These are phyloP conservation scores for Cordyceps militaris DNA, from an alignment of 2,329 filamentous ascomycete genomes.

Conservation along the genomic window DNA sequence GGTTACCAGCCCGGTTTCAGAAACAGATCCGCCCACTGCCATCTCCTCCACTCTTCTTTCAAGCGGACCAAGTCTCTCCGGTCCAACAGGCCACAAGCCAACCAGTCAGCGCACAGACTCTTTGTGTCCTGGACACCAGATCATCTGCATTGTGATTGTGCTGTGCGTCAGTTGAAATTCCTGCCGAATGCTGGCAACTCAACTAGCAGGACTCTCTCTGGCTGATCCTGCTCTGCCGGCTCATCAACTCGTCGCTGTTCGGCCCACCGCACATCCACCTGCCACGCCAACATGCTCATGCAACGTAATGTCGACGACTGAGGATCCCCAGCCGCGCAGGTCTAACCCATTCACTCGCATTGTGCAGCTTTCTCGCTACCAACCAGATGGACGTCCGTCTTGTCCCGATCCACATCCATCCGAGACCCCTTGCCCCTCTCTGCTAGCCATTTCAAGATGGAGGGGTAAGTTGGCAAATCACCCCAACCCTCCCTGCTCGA, in stretches of 20 bases:
- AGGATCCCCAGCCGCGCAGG: background rate
- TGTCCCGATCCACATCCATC: slow-evolving; percentile 2
- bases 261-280: background rate
- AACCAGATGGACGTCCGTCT: slow-evolving; percentile 9
- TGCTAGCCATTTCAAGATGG: slow-evolving; percentile 10
- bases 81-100: background rate
- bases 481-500: background rate
- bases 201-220: no score
- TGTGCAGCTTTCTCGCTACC: slow-evolving; percentile 2
- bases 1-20: background rate
- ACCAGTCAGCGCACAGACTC: background rate
- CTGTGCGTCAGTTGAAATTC: background rate
- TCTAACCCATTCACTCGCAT: slow-evolving; percentile 4
- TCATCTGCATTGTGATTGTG: background rate
- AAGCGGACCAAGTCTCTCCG: background rate
- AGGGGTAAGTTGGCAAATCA: slow-evolving; percentile 9
- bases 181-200: background rate
- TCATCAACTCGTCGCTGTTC: background rate
- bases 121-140: background rate
- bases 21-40: background rate
- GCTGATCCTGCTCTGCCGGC: background rate
- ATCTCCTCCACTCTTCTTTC: background rate
- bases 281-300: background rate
- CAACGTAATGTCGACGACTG: slow-evolving; percentile 1
- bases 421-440: slow-evolving; percentile 10